A percentile compares a stretch with the other conserved stretches of the same genome.
Conservation (phyloP, 495 filamentous ascomycete genomes). For the Hypoxylon rickii region DNA sequence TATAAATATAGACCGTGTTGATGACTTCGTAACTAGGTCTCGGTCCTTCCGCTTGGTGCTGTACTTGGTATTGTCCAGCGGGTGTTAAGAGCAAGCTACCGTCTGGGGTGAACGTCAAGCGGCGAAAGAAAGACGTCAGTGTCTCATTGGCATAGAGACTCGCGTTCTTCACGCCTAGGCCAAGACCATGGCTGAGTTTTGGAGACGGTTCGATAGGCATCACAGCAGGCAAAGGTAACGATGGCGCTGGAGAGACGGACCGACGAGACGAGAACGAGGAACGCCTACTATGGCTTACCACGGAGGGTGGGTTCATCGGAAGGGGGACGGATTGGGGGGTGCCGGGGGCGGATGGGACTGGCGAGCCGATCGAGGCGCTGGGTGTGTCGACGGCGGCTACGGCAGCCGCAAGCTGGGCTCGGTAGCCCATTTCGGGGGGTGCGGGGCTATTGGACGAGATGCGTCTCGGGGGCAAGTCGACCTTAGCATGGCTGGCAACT, state of each 20-base stretch:
- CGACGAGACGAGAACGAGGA: slow-evolving; percentile 95
- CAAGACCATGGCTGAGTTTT: slow-evolving; percentile 64
- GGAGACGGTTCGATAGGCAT: slow-evolving; percentile 80
- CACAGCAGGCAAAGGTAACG: slow-evolving; percentile 93
- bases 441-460: slow-evolving; percentile 93
- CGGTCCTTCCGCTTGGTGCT: slow-evolving; percentile 68
- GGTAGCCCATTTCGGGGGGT: slow-evolving; percentile 73
- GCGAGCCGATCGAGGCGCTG: slow-evolving; percentile 70
- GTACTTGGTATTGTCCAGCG: slow-evolving; percentile 90
- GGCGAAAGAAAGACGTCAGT: slow-evolving; percentile 94
- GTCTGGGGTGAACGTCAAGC: slow-evolving; percentile 92
- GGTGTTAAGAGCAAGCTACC: slow-evolving; percentile 95
- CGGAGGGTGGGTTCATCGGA: slow-evolving; percentile 94
- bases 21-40: slow-evolving; percentile 83
- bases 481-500: slow-evolving; percentile 66
- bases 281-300: slow-evolving; percentile 85
- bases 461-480: slow-evolving; percentile 87
- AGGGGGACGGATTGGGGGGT: slow-evolving; percentile 87
- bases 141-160: slow-evolving; percentile 98
- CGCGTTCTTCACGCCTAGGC: slow-evolving; percentile 76
- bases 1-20: slow-evolving; percentile 99
- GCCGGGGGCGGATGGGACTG: slow-evolving; percentile 89
- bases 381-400: slow-evolving; percentile 59
- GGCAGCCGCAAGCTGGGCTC: slow-evolving; percentile 61
- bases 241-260: slow-evolving; percentile 94